phyloP scores from a whole-genome alignment of 208 protist species.

The Acanthamoeba sp. region DNA sequence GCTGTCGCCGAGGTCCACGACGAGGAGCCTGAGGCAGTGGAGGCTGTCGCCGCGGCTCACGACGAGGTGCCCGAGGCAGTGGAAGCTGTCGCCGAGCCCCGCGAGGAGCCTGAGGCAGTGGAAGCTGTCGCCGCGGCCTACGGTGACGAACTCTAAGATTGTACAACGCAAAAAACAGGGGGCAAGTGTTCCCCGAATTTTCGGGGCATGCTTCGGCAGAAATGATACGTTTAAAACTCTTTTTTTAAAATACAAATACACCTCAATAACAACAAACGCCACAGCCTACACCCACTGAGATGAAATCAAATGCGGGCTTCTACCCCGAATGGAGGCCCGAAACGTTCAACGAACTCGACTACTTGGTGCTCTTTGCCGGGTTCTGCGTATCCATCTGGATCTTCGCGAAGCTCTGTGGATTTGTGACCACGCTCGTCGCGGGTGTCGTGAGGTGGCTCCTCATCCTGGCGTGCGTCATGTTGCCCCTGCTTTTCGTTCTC shows the following conservation, averaged over 20 bases:
- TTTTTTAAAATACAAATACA: background rate
- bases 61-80: too few species aligned
- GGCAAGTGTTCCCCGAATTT: too few species aligned
- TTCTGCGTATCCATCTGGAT: background rate
- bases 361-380: background rate
- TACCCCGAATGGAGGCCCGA: constrained; percentile 47
- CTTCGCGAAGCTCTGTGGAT: constrained; percentile 22
- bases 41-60: too few species aligned
- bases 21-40: too few species aligned
- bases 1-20: too few species aligned
- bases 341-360: constrained; percentile 39
- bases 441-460: constrained; percentile 8
- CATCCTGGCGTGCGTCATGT: background rate
- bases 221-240: background rate
- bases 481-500: background rate
- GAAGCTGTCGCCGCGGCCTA: too few species aligned
- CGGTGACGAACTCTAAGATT: too few species aligned
- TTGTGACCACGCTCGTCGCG: background rate
- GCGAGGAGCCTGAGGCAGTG: too few species aligned
- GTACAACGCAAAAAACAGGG: too few species aligned
- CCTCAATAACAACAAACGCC: too few species aligned
- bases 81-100: too few species aligned
- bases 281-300: too few species aligned
- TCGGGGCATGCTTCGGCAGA: background rate
- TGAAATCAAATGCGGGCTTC: background rate